These are phyloP conservation scores for Neonectria faginata DNA, from an alignment of 2,329 filamentous ascomycete genomes.

Conservation along the genomic window DNA sequence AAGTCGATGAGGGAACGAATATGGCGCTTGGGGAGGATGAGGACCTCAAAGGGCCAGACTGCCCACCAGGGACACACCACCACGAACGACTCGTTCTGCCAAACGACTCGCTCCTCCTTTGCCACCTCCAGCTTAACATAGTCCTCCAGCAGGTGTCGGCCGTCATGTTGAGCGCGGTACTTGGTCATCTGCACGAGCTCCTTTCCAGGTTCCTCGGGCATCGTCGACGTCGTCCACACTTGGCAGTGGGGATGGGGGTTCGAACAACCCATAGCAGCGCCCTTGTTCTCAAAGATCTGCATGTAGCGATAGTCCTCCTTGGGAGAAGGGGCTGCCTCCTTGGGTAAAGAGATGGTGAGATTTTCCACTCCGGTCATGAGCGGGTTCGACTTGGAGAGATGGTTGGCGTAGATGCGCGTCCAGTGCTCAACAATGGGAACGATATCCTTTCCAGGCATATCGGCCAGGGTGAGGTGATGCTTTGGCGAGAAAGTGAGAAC, in stretches of 20 bases:
- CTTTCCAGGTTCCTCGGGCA: conserved; percentile 88
- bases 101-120: conserved; percentile 88
- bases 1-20: conserved; percentile 88
- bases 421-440: conserved; percentile 87
- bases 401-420: conserved; percentile 88
- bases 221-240: conserved; percentile 90
- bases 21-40: conserved; percentile 87
- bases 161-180: conserved; percentile 79
- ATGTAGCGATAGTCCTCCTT: conserved; percentile 90
- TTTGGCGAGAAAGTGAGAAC: conserved; percentile 93
- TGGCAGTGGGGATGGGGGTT: conserved; percentile 98
- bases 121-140: conserved; percentile 86
- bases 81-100: conserved; percentile 86
- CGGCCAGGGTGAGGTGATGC: conserved; percentile 92
- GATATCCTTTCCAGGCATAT: conserved; percentile 82
- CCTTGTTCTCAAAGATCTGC: conserved; percentile 99
- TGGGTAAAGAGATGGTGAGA: conserved; percentile 55
- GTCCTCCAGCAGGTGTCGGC: conserved; percentile 83
- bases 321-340: conserved; percentile 58
- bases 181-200: conserved; percentile 83
- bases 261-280: conserved; percentile 96
- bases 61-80: conserved; percentile 98
- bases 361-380: conserved; percentile 60
- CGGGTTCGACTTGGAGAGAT: conserved; percentile 79
- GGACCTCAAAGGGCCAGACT: conserved; percentile 95